Base-by-base conservation (phyloP, 1,139 yeast species). In the Saccharomycopsis hybrid region DNA sequence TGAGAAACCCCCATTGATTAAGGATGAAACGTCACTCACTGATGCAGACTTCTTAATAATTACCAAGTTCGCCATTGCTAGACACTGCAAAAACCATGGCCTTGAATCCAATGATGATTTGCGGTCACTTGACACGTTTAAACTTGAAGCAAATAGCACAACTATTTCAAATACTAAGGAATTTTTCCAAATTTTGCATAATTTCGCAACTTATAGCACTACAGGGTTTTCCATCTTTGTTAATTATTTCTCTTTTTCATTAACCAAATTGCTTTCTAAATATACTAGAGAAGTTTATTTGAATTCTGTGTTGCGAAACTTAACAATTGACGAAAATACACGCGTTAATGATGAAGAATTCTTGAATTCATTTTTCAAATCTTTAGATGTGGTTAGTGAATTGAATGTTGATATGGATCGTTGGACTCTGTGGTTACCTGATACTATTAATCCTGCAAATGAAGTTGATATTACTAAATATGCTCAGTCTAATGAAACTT, bases 341-440 rank as follows among this genome's bases (percentile, higher is more conserved):
- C n/a, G 24, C 3, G 36, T 49, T 18, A 37, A 41, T 9, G 54
- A 49, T 33, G 54, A 41, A 13, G 41, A 45, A 28, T 45, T 49
- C 27, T 31, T 42, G 13, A 33, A 38, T 4, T 28, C 43, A 3
- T 45, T 51, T 31, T 42, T 45, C 35, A 38, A 42, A 8, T 25
- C 43, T 1, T 29, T 51, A 28, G 52, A 48, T n/a, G 52, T 51
- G 31, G 57, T 58, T 49, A 52, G 58, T 9, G 54, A 56, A 31
- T 46, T 60, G 37, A 58, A 58, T 29, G 48, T 52, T 9, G 54
- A 56, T 28, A 51, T 60, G 9, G 55, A 55, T 5, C 51, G 48
- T 33, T 60, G 63, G 63, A 51, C 54, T 39, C 49, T 47, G 7
- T 33, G 49, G 4, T 38, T 60, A 32, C 63, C 63, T 4, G 44